phyloP scores from a whole-genome alignment of 139 green algal species.

The Chlorella sp. region DNA sequence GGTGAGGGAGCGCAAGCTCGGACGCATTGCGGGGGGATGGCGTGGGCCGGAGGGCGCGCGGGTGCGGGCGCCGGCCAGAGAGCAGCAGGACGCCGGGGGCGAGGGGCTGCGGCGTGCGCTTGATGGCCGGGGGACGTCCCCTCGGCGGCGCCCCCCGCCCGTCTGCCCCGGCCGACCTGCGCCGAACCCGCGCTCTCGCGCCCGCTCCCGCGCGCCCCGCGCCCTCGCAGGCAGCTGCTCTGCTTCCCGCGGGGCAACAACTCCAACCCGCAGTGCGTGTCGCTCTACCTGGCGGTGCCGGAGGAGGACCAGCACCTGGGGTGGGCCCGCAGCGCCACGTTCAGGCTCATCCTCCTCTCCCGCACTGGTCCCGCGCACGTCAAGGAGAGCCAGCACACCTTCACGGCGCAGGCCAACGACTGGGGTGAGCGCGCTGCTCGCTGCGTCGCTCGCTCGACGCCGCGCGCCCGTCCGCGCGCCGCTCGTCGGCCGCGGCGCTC shows the following conservation, averaged over 20 bases:
- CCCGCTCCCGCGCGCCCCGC: too few species aligned
- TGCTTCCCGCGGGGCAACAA: constrained; percentile 72
- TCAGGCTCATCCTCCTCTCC: constrained; percentile 83
- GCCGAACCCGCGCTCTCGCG: too few species aligned
- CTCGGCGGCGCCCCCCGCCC: too few species aligned
- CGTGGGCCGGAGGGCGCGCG: too few species aligned
- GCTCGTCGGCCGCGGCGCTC: not conserved
- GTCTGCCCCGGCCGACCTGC: not conserved
- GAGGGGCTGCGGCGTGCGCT: too few species aligned
- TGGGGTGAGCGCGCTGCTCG: constrained; percentile 49
- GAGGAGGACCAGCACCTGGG: constrained; percentile 55
- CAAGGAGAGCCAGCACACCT: constrained; percentile 80
- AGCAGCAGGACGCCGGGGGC: too few species aligned
- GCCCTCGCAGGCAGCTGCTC: constrained; percentile 74
- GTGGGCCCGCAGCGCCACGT: constrained; percentile 71
- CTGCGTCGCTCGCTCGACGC: not conserved
- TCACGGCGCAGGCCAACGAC: constrained; percentile 67
- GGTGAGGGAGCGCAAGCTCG: too few species aligned
- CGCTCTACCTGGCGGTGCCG: constrained; percentile 77
- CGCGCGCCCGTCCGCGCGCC: not conserved
- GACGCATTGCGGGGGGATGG: too few species aligned
- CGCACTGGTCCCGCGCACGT: constrained; percentile 43
- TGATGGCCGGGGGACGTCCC: too few species aligned
- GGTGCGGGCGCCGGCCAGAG: too few species aligned
- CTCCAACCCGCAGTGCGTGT: constrained; percentile 39